Base-by-base conservation (phyloP, 495 filamentous ascomycete species). In the Daldinia loculata region DNA sequence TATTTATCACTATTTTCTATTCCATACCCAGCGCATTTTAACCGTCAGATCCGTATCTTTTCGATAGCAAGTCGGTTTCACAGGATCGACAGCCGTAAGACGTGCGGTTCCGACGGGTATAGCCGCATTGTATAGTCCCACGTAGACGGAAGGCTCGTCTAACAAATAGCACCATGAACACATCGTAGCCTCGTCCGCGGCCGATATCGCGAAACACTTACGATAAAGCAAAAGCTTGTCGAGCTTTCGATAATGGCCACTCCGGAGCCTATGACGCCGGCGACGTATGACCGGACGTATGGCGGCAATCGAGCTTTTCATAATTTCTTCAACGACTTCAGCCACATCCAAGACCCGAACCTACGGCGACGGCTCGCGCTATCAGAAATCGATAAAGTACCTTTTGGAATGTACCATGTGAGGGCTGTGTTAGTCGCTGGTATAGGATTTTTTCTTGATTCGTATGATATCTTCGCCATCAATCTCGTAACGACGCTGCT, bases 391-490 rank as follows among this genome's bases (percentile, higher is more conserved):
- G 92, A 94, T 78, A 88, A 89, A 66, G 89, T 91, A 7, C 87
- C 87, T 5, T 93, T 94, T 75, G 89, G 92, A 67, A 92, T 91
- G 89, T 90, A 89, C 77, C 90, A 92, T 78, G 85, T 87, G 52
- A 86, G 90, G 26, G 90, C 91, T 62, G 79, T 92, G 38, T 77
- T 90, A 24, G 91, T 94, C 6, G 90, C 91, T 6, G 92, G 91
- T 60, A 85, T 92, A 43, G 89, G 89, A 52, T 92, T 94, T 86
- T 93, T 94, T 79, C 91, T 91, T 4, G 91, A 93, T 76, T 88
- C 88, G 12, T 91, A 91, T 77, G 88, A 90, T 69, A 90, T 93
- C 76, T 97, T 95, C 76, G 90, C 92, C 51, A 91, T 95, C 77
- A 91, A 91, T 69, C 82, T 92, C 50, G 80, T 89, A 48, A 89